These are phyloP conservation scores for Atalantia buxifolia DNA, from an alignment of 345 rosid species.

Conservation along the genomic window DNA sequence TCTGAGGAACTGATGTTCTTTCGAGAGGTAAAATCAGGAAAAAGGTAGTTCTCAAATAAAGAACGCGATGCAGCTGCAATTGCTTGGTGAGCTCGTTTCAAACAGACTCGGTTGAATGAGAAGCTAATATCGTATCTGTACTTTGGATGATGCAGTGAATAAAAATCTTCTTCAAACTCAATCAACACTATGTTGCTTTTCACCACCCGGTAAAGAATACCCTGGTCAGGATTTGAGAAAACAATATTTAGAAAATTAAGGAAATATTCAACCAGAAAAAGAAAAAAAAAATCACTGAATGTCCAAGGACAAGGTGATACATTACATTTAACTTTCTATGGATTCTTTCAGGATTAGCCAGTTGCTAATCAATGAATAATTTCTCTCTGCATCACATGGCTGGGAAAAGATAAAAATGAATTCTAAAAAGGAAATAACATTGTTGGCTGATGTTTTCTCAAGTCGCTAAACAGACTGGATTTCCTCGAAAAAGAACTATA, in stretches of 20 bases:
- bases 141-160: slow-evolving; percentile 23
- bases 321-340: background rate
- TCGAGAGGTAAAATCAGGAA: slow-evolving; percentile 20
- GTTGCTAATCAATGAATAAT: background rate
- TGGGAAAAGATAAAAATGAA: background rate
- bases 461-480: background rate
- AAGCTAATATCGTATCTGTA: slow-evolving; percentile 35
- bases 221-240: slow-evolving; percentile 22
- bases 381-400: background rate
- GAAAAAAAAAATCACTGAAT: background rate
- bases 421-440: too few relatives aligned
- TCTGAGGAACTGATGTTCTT: background rate
- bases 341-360: background rate
- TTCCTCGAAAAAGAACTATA: background rate
- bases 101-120: slow-evolving; percentile 44
- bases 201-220: slow-evolving; percentile 25
- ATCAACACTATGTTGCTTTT: slow-evolving; percentile 21
- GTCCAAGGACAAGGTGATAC: background rate
- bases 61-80: slow-evolving; percentile 24
- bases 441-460: background rate
- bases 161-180: slow-evolving; percentile 34
- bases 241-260: background rate
- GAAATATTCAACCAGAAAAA: background rate
- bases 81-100: slow-evolving; percentile 39
- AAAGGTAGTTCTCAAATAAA: slow-evolving; percentile 21